phyloP scores from a whole-genome alignment of 352 stramenopile species.

The Phytophthora citricola region DNA sequence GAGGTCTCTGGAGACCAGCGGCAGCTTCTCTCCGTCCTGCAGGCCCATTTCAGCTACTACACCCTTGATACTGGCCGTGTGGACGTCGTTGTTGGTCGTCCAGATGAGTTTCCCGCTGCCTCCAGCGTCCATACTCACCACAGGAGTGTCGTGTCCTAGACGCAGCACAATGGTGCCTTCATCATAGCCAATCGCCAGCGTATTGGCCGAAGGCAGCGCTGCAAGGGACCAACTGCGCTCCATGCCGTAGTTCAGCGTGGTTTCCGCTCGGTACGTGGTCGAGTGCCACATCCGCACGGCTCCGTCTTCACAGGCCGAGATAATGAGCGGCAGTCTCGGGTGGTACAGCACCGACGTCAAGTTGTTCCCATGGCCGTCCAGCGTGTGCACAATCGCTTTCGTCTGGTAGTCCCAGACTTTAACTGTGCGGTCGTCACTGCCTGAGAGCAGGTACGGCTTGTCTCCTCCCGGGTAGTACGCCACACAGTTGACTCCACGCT shows the following conservation, averaged over 20 bases:
- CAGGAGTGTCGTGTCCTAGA: conserved; percentile 97
- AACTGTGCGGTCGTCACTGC: conserved; percentile 96
- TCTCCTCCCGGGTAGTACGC: conserved; percentile 99
- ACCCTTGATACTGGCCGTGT: conserved; percentile 94
- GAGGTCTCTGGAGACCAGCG: conserved; percentile 91
- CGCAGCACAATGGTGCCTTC: conserved; percentile 96
- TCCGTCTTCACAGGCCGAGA: conserved; percentile 97
- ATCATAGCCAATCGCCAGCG: conserved; percentile 95
- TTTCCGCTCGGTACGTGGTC: conserved; percentile 97
- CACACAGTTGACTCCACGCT: conserved; percentile 98
- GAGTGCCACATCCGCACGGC: conserved; percentile 94
- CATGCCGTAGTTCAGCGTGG: conserved; percentile 99
- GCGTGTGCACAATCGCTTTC: conserved; percentile 98
- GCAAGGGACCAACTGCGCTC: conserved; percentile 97
- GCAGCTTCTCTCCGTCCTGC: conserved; percentile 91
- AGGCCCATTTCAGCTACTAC: conserved; percentile 76
- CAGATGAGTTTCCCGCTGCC: conserved; percentile 97
- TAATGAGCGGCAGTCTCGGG: conserved; percentile 98
- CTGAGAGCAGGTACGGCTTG: conserved; percentile 98
- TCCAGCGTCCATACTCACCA: conserved; percentile 97
- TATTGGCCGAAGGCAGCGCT: conserved; percentile 86
- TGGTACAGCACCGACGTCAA: conserved; percentile 98
- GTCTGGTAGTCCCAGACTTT: conserved; percentile 99
- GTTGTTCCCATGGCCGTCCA: conserved; percentile 99
- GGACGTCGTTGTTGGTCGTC: conserved; percentile 98